These are phyloP conservation scores for Mortierella polycephala DNA, from an alignment of 371 early-diverging fungal species.

Conservation along the genomic window DNA sequence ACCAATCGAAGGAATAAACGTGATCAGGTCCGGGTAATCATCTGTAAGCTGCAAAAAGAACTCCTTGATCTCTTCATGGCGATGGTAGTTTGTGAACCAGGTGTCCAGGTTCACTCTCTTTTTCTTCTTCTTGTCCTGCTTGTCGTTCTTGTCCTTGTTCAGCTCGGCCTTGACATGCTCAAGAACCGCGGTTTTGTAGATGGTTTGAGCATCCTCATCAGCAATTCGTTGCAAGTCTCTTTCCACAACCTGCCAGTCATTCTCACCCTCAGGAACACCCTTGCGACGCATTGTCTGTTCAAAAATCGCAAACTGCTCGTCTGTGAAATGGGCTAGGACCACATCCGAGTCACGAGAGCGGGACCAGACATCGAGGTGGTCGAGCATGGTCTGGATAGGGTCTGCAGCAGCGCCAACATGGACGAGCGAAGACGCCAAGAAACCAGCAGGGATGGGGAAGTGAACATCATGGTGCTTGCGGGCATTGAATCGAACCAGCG, in stretches of 20 bases:
- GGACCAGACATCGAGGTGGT: constrained; percentile 51
- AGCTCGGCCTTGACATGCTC: neutral
- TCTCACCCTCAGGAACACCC: constrained; percentile 20
- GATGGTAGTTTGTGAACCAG: constrained; percentile 67
- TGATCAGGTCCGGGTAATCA: constrained; percentile 54
- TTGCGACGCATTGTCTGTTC: constrained; percentile 14
- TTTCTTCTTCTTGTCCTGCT: constrained; percentile 17
- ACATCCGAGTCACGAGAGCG: constrained; percentile 29
- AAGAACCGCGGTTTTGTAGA: constrained; percentile 26
- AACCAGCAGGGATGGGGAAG: constrained; percentile 23
- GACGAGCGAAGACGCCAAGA: neutral
- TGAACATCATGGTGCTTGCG: constrained; percentile 35
- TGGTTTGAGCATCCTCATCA: constrained; percentile 32
- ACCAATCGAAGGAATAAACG: constrained; percentile 63
- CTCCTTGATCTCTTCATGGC: constrained; percentile 55
- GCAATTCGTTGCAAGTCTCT: constrained; percentile 31
- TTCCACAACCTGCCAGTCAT: constrained; percentile 47
- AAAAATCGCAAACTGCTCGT: constrained; percentile 31
- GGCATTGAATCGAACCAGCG: constrained; percentile 47
- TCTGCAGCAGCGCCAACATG: neutral
- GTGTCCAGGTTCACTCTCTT: constrained; percentile 30
- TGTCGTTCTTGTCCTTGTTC: neutral
- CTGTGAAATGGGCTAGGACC: constrained; percentile 45
- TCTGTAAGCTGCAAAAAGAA: constrained; percentile 57
- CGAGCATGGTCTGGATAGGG: constrained; percentile 30